Evolutionary conservation across 441 rosid genomes (phyloP), one percentile per base, ranked within the genome.

Genomic region (Euphorbia schlechtendalii): DNA sequence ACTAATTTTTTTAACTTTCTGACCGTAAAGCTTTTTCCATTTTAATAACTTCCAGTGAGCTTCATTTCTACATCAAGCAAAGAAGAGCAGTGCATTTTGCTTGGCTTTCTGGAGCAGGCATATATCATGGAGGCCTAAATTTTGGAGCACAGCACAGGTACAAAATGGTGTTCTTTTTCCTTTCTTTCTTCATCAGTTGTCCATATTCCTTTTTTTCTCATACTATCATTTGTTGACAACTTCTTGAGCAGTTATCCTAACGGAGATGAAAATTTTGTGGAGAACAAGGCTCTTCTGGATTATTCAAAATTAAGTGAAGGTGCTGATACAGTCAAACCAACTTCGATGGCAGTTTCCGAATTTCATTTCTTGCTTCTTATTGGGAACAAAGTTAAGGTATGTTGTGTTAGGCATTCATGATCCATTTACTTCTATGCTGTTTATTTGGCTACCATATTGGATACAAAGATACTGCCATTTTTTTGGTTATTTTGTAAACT

Each of bases 91-190:
- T 86, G 65, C 97, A 95, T 84, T 95, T 95, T 76, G 96, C 99
- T 27, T 92, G 99, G 99, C 96, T 95, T 78, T 92, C 99, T 64
- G 97, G 99, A 71, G 95, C 97, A 45, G 99, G 99, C 56, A 89
- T 95, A 57, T 95, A 92, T 76, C 93, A 92, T 60, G 99, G 99
- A n/a, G 89, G 95, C 76, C 80, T 95, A 49, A 95, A 91, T 80
- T 95, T 95, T 82, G 98, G 99, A 76, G 85, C 96, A 64, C 97
- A 90, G 65, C 93, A 75, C 76, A 89, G 99, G 99, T 94, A 77
- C 45, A 68, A 38, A n/a, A 56, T 58, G 17, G 5, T 71, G 36
- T 65, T 69, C 61, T 61, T 69, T 46, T 36, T 24, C 64, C 74
- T 74, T 71, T 59, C 74, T 69, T 43, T 70, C 52, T 70, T 67